Evolutionary conservation across 164 flowering plant genomes (phyloP), one percentile per base, ranked within the genome.

Genomic region (Paratinospora sagittata): DNA sequence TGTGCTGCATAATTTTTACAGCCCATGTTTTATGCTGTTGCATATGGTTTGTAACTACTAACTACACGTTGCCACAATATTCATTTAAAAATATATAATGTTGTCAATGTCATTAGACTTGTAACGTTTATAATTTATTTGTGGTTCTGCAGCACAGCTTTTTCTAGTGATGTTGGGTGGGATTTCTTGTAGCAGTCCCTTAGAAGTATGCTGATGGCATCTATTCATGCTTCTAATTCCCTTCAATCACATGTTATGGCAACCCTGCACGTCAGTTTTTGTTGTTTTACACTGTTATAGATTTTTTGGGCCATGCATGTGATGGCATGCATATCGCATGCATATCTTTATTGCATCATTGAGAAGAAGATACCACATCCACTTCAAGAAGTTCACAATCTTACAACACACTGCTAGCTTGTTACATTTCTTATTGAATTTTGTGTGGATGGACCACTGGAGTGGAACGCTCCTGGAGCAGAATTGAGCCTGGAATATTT

Each of bases 401-500:
- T 77, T 78, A 74, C n/a, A n/a, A n/a, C n/a, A n/a, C n/a, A n/a
- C n/a, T n/a, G n/a, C n/a, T n/a, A n/a, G n/a, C n/a, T n/a, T 66
- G 65, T 65, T 82, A 66, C 65, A 69, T 80, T 73, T 77, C 41
- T 21, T 67, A 63, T 77, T 76, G 70, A 67, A 68, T 79, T 80
- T 75, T 62, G 12, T 79, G 27, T 73, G 69, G 74, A 68, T 74
- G 68, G 65, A 72, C 39, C 60, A 72, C 67, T 75, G 86, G 82
- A 81, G 78, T 74, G 45, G 68, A 72, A 74, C 21, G 52, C 71
- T 78, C 82, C 76, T 66, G 80, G 81, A 72, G 82, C 82, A 75
- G 77, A 75, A 69, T 76, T 75, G 74, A 73, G 81, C 73, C 67
- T 77, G 73, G 82, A 73, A 80, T 83, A 75, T 52, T 76, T 83